A percentile compares a stretch with the other conserved stretches of the same genome.
Evolutionary conservation across 179 eudicot species (phyloP).

Genomic region (Silene vulgaris): DNA sequence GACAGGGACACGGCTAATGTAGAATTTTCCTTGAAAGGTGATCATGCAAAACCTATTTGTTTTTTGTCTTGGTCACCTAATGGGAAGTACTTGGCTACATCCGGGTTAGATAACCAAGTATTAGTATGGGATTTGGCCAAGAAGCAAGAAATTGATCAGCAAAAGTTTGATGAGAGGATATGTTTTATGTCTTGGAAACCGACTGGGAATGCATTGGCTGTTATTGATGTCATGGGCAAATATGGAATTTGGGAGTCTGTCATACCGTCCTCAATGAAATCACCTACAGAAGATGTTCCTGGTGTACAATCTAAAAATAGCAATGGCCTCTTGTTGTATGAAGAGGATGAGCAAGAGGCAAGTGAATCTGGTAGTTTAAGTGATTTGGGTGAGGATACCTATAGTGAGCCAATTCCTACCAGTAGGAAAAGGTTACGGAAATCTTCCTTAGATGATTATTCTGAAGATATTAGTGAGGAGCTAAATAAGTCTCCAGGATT

Average conservation of each 20-base stretch:
- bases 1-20: slow-evolving; percentile 98
- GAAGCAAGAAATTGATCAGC: slow-evolving; percentile 80
- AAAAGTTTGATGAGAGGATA: slow-evolving; percentile 76
- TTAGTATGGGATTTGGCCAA: slow-evolving; percentile 83
- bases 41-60: slow-evolving; percentile 73
- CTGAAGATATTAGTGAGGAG: slow-evolving; percentile 47
- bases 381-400: slow-evolving; percentile 75
- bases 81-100: slow-evolving; percentile 89
- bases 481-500: slow-evolving; percentile 36
- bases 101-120: slow-evolving; percentile 81
- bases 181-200: slow-evolving; percentile 95
- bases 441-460: slow-evolving; percentile 40
- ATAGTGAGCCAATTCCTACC: slow-evolving; percentile 52
- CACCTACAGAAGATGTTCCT: slow-evolving; percentile 89
- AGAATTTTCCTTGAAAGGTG: slow-evolving; percentile 67
- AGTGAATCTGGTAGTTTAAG: slow-evolving; percentile 61
- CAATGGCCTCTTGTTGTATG: slow-evolving; percentile 67
- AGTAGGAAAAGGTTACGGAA: slow-evolving; percentile 74
- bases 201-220: slow-evolving; percentile 82
- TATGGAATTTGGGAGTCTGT: slow-evolving; percentile 92
- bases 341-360: slow-evolving; percentile 62
- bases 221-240: slow-evolving; percentile 85
- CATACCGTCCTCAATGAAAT: slow-evolving; percentile 83
- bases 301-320: slow-evolving; percentile 44
- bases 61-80: slow-evolving; percentile 93